Conservation (phyloP, 306 rosid genomes). For the Ammopiptanthus mongolicus region DNA sequence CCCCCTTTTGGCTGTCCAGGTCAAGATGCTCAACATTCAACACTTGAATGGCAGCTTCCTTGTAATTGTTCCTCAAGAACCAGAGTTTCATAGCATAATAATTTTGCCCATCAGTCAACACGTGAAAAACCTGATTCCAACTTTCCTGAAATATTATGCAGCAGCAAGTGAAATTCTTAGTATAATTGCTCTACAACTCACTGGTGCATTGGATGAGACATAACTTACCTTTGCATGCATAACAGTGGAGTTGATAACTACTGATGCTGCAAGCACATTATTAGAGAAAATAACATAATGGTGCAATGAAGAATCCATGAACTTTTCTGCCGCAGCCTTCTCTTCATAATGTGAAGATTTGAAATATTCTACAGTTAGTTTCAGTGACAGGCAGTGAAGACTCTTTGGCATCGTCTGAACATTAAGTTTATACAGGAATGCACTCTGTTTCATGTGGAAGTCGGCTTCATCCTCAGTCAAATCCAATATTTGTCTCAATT, state of each 20-base stretch:
- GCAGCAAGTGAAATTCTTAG: slow-evolving; percentile 30
- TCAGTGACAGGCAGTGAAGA: slow-evolving; percentile 87
- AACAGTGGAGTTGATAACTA: slow-evolving; percentile 84
- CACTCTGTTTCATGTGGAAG: slow-evolving; percentile 96
- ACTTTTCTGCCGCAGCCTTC: slow-evolving; percentile 56
- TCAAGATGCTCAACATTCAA: slow-evolving; percentile 68
- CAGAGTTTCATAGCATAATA: slow-evolving; percentile 87
- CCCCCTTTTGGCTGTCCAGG: slow-evolving; percentile 34
- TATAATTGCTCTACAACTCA: background rate
- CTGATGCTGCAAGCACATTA: slow-evolving; percentile 86
- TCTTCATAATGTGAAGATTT: slow-evolving; percentile 43
- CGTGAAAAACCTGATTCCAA: slow-evolving; percentile 79
- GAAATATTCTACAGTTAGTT: slow-evolving; percentile 88
- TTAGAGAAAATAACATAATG: slow-evolving; percentile 83
- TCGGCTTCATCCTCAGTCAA: slow-evolving; percentile 95
- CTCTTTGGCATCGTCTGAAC: slow-evolving; percentile 98
- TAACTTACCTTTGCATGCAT: slow-evolving; percentile 67
- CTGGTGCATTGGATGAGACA: background rate
- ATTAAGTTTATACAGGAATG: slow-evolving; percentile 88
- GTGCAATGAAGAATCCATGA: slow-evolving; percentile 55
- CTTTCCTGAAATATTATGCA: slow-evolving; percentile 62
- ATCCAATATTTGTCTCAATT: slow-evolving; percentile 86
- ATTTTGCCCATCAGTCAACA: slow-evolving; percentile 83
- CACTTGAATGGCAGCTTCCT: slow-evolving; percentile 70
- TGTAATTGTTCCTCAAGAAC: slow-evolving; percentile 69